Conservation (phyloP, 1,284 basidiomycete species). For the Thecaphora thlaspeos region DNA sequence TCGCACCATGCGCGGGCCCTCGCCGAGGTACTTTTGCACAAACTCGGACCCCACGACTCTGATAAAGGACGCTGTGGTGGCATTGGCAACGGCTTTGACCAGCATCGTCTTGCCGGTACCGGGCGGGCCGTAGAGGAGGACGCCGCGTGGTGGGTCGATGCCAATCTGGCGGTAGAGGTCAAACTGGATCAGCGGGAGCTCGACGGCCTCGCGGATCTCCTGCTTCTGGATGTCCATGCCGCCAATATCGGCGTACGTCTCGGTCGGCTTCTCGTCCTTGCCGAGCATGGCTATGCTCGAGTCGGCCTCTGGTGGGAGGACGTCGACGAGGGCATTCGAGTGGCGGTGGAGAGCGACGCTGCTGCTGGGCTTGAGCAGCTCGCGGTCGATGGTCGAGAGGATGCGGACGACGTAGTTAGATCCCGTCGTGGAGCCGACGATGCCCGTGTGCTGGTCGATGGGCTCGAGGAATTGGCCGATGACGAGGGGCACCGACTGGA, state of each 20-base stretch:
- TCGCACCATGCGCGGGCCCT: constrained; percentile 98
- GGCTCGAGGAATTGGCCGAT: constrained; percentile 99
- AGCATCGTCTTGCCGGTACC: constrained; percentile 99
- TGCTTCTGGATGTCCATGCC: constrained; percentile 99
- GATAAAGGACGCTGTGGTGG: constrained; percentile 95
- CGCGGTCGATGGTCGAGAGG: constrained; percentile 92
- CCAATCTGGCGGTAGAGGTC: constrained; percentile 99
- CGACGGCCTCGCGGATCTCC: constrained; percentile 97
- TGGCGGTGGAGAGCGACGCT: constrained; percentile 97
- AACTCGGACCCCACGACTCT: constrained; percentile 98
- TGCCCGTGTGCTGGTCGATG: constrained; percentile 95
- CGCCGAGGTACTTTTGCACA: constrained; percentile 98
- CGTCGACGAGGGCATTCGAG: constrained; percentile 97
- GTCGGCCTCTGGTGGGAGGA: constrained; percentile 96
- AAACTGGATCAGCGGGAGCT: constrained; percentile 88
- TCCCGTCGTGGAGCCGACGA: constrained; percentile 96
- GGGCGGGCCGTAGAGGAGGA: constrained; percentile 84
- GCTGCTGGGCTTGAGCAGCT: constrained; percentile 92
- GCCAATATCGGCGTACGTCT: constrained; percentile 68
- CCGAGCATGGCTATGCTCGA: constrained; percentile 77
- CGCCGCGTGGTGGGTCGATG: constrained; percentile 95
- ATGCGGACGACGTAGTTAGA: constrained; percentile 99
- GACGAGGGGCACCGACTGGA: constrained; percentile 98
- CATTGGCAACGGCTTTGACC: constrained; percentile 96
- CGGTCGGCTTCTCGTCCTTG: constrained; percentile 71